These are phyloP conservation scores for Pleurotus tuoliensis DNA, from an alignment of 768 basidiomycete species.

Conservation along the genomic window DNA sequence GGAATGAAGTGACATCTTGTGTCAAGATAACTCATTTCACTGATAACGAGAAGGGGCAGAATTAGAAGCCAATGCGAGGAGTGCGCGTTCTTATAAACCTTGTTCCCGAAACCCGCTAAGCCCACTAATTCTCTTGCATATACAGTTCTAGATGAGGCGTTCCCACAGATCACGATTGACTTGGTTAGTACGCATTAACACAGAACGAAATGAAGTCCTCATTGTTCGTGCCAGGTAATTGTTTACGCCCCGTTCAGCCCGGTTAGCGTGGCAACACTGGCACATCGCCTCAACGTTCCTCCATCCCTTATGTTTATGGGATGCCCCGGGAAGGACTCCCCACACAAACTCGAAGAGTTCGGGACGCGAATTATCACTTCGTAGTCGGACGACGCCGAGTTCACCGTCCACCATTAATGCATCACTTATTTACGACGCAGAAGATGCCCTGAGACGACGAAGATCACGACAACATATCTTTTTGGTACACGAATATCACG, in stretches of 20 bases:
- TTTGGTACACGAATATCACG: neutral
- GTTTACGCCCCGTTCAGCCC: slow-evolving; percentile 43
- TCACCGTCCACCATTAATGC: too few relatives aligned
- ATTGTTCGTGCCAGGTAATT: slow-evolving; percentile 31
- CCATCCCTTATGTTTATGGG: slow-evolving; percentile 60
- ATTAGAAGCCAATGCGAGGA: slow-evolving; percentile 67
- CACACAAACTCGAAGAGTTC: slow-evolving; percentile 42
- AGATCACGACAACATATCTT: neutral
- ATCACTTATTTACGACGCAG: too few relatives aligned
- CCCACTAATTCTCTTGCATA: neutral
- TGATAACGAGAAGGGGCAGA: slow-evolving; percentile 54
- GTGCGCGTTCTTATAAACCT: slow-evolving; percentile 25
- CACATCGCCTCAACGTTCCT: slow-evolving; percentile 44
- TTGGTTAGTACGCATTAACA: slow-evolving; percentile 34
- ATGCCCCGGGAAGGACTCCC: slow-evolving; percentile 47
- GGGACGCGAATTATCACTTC: slow-evolving; percentile 46
- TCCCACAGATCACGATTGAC: slow-evolving; percentile 62
- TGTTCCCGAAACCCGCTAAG: neutral
- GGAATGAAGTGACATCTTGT: slow-evolving; percentile 68
- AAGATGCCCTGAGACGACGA: too few relatives aligned
- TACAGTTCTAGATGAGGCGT: slow-evolving; percentile 40
- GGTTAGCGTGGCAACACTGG: slow-evolving; percentile 42
- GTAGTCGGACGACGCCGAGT: slow-evolving; percentile 7
- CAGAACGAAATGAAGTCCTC: neutral
- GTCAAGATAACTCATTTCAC: slow-evolving; percentile 69